phyloP scores from a whole-genome alignment of 2,329 filamentous ascomycete species.

The Didymella pinodella region DNA sequence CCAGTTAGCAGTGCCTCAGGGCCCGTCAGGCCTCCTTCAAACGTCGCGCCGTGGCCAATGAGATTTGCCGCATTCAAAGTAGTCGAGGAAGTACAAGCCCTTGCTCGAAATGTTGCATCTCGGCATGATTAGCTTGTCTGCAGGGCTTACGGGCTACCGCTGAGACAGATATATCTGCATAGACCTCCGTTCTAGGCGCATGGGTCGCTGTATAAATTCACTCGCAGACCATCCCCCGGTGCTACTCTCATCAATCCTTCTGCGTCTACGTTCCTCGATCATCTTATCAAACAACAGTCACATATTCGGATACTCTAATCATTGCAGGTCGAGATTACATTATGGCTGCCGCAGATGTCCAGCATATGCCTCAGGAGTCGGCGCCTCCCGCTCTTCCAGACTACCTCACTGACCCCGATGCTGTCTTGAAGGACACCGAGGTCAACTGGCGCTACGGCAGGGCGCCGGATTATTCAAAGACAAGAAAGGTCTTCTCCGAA shows the following conservation, averaged over 20 bases:
- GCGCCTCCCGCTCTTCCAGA: conserved; percentile 59
- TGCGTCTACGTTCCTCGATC: background rate
- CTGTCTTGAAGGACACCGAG: conserved; percentile 62
- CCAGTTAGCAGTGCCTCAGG: conserved; percentile 18
- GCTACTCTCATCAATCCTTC: background rate
- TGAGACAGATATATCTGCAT: conserved; percentile 5
- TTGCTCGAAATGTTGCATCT: conserved; percentile 14
- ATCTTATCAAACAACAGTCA: background rate
- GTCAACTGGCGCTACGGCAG: conserved; percentile 68
- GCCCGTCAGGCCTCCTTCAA: conserved; percentile 11
- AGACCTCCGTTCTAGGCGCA: conserved; percentile 9
- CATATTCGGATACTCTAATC: conserved; percentile 1
- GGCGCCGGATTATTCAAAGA: conserved; percentile 71
- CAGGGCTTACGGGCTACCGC: conserved; percentile 11
- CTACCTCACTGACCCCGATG: conserved; percentile 66
- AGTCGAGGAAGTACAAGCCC: conserved; percentile 8
- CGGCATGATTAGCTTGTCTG: conserved; percentile 13
- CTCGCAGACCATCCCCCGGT: background rate
- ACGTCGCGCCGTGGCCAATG: conserved; percentile 10
- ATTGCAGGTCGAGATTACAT: conserved; percentile 5
- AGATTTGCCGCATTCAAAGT: background rate
- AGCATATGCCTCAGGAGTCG: conserved; percentile 38
- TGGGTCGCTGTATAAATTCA: conserved; percentile 8
- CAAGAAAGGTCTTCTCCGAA: conserved; percentile 65
- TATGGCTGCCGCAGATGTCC: conserved; percentile 43